Evolutionary conservation across 2,329 filamentous ascomycete genomes (phyloP), one percentile per base, ranked within the genome.

Genomic region (Penicillium capsulatum): DNA sequence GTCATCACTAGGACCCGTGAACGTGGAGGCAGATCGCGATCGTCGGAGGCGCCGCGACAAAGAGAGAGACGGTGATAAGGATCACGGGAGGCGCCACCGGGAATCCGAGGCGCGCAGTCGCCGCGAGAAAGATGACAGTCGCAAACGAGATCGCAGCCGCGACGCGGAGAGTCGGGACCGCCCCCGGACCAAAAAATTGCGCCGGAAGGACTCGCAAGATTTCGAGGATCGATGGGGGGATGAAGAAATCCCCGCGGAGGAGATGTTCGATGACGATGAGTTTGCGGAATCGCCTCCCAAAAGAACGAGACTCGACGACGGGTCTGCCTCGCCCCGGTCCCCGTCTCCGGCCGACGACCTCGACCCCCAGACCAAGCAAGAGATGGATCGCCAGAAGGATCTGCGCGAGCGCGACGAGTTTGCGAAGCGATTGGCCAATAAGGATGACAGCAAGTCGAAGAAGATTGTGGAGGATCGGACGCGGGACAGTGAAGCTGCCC

Each of bases 171-270:
- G 58, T 35, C 58, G 64, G 6, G 69, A 72, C 27, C 64, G 69
- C 14, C 65, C 67, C 42, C 66, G 67, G 17, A 66, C 69, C 11
- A 77, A 72, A 58, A 76, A 76, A 45, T 60, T 75, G 32, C 67
- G 77, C 39, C 67, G 67, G 42, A 65, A 71, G 44, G 71, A 73
- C 34, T 55, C 58, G 4, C 72, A 67, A 20, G 78, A 85, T 48
- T 83, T 84, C 49, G 84, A 89, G 33, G 84, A 89, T 56, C 73
- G 85, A 38, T 94, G 88, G 87, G 87, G 81, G 1, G 86, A 92
- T 53, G 84, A 90, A 57, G 84, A 86, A 52, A 44, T 62, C 3
- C 44, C 51, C 4, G 61, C 59, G 28, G 59, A 57, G n/a, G 64
- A 55, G 22, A 16, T 44, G 3, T 38, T 59, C 20, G 69, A 70